Percentiles rank a stretch among this genome's conserved stretches.
phyloP scores from a whole-genome alignment of 305 asterid genomes.

The Solanum hybrid region DNA sequence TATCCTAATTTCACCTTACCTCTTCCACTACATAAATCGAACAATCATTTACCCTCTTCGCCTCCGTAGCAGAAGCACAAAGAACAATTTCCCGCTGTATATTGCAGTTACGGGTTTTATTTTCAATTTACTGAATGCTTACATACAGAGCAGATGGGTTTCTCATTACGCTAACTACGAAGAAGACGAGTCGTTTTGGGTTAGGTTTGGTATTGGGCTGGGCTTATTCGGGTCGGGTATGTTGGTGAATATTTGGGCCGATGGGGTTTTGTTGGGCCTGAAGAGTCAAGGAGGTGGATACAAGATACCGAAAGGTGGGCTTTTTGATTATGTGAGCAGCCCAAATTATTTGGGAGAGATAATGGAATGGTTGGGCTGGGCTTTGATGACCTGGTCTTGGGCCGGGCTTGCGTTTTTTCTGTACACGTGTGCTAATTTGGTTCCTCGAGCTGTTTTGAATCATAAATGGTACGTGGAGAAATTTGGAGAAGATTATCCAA shows the following conservation, averaged over 20 bases:
- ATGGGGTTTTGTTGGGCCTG: slow-evolving; percentile 40
- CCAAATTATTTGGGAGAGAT: slow-evolving; percentile 85
- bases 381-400: slow-evolving; percentile 71
- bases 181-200: slow-evolving; percentile 34
- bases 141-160: slow-evolving; percentile 47
- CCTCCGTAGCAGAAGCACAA: neutral
- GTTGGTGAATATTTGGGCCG: slow-evolving; percentile 50
- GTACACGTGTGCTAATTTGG: slow-evolving; percentile 71
- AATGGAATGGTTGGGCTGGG: slow-evolving; percentile 89
- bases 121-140: slow-evolving; percentile 35
- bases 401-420: slow-evolving; percentile 61
- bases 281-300: slow-evolving; percentile 50
- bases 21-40: slow-evolving; percentile 60
- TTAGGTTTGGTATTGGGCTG: slow-evolving; percentile 28
- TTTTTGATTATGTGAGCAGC: slow-evolving; percentile 59
- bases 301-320: slow-evolving; percentile 54
- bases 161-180: slow-evolving; percentile 41
- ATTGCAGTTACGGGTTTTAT: slow-evolving; percentile 38
- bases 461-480: slow-evolving; percentile 70
- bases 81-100: slow-evolving; percentile 30
- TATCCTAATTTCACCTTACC: slow-evolving; percentile 43
- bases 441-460: slow-evolving; percentile 49
- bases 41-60: slow-evolving; percentile 47
- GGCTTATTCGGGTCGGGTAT: slow-evolving; percentile 39
- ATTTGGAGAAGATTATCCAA: slow-evolving; percentile 75